Conservation (phyloP, 2,329 filamentous ascomycete genomes). For the Cordyceps javanica region DNA sequence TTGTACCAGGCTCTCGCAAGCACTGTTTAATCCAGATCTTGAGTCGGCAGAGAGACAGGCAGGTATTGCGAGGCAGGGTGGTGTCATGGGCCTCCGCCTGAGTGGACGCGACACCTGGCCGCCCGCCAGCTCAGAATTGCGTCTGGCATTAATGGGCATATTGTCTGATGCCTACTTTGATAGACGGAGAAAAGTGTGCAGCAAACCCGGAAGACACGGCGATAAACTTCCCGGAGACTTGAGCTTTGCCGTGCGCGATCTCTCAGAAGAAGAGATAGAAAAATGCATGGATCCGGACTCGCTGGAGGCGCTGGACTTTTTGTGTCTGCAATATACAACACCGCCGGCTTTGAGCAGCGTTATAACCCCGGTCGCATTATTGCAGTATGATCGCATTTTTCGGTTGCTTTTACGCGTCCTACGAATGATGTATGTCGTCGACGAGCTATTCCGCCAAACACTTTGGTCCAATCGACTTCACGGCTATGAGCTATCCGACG, state of each 20-base stretch:
- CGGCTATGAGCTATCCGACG: slow-evolving; percentile 23
- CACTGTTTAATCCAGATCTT: slow-evolving; percentile 78
- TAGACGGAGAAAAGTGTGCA: slow-evolving; percentile 23
- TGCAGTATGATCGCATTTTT: slow-evolving; percentile 83
- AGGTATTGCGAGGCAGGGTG: slow-evolving; percentile 62
- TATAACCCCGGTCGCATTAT: slow-evolving; percentile 62
- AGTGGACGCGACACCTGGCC: slow-evolving; percentile 83
- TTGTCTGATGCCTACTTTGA: slow-evolving; percentile 63
- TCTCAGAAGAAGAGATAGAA: slow-evolving; percentile 72
- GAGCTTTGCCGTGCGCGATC: slow-evolving; percentile 78
- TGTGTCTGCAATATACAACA: slow-evolving; percentile 78
- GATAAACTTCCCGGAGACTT: slow-evolving; percentile 57
- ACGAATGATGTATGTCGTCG: slow-evolving; percentile 71
- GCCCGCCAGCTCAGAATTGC: slow-evolving; percentile 87
- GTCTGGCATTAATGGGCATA: slow-evolving; percentile 80
- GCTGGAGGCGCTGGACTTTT: slow-evolving; percentile 86
- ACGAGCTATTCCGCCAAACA: slow-evolving; percentile 55
- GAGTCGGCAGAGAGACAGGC: slow-evolving; percentile 69
- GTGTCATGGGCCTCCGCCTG: slow-evolving; percentile 74
- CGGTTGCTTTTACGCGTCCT: slow-evolving; percentile 69
- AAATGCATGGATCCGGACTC: slow-evolving; percentile 76
- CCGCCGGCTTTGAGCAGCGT: slow-evolving; percentile 65
- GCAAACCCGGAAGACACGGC: slow-evolving; percentile 20
- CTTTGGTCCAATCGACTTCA: slow-evolving; percentile 24
- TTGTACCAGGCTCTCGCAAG: slow-evolving; percentile 69